These are phyloP conservation scores for Vigna unguiculata DNA, from an alignment of 306 rosid genomes.

Conservation along the genomic window DNA sequence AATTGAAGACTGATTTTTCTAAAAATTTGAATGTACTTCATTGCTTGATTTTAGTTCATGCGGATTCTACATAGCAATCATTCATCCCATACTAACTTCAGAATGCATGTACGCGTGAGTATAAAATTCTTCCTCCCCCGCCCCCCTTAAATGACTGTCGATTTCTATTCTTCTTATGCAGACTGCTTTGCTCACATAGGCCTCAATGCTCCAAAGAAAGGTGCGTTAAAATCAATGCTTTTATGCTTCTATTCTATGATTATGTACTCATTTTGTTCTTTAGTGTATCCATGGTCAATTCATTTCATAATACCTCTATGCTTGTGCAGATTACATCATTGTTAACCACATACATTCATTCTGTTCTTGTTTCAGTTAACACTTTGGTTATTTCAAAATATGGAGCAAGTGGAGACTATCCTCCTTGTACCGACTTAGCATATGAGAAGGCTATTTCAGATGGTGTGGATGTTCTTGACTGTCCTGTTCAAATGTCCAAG, in stretches of 20 bases:
- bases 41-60: conserved; percentile 27
- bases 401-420: conserved; percentile 93
- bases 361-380: conserved; percentile 52
- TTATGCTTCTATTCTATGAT: conserved; percentile 13
- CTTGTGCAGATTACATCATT: conserved; percentile 18
- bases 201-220: conserved; percentile 52
- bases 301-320: conserved; percentile 13
- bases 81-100: not conserved
- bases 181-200: conserved; percentile 73
- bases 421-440: conserved; percentile 72
- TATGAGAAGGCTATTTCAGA: conserved; percentile 67
- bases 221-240: conserved; percentile 49
- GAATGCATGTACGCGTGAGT: not conserved
- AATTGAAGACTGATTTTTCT: conserved; percentile 5
- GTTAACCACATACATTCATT: conserved; percentile 43
- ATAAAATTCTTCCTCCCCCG: too few relatives aligned
- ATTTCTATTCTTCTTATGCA: conserved; percentile 51
- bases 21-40: not conserved
- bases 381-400: conserved; percentile 74
- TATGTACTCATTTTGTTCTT: conserved; percentile 21
- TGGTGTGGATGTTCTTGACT: conserved; percentile 81
- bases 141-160: conserved; percentile 13
- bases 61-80: conserved; percentile 24
- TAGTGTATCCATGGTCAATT: conserved; percentile 16
- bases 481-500: conserved; percentile 85